A percentile compares a stretch with the other conserved stretches of the same genome.
These are phyloP conservation scores for Kandelia obovata DNA, from an alignment of 345 rosid species.

Conservation along the genomic window DNA sequence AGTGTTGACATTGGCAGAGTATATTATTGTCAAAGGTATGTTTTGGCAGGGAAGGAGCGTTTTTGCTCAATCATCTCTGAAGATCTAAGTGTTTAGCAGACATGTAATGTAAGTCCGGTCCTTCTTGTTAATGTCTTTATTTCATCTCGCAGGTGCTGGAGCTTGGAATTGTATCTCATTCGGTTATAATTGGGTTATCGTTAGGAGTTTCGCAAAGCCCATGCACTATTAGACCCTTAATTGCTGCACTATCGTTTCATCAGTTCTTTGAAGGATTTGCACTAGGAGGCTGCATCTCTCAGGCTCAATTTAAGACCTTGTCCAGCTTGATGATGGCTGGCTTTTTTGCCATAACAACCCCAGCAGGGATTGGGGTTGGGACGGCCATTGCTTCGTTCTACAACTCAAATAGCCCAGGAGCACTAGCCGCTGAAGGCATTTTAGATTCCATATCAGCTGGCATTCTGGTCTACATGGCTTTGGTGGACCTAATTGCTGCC, in stretches of 20 bases:
- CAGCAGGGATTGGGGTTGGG: slow-evolving; percentile 67
- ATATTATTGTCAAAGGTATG: too few relatives aligned
- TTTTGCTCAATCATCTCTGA: too few relatives aligned
- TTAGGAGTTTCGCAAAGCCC: slow-evolving; percentile 85
- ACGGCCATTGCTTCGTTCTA: slow-evolving; percentile 55
- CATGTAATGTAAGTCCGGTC: too few relatives aligned
- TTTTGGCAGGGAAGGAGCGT: too few relatives aligned
- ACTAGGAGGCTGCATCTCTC: slow-evolving; percentile 87
- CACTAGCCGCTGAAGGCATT: slow-evolving; percentile 69
- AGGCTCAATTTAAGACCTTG: slow-evolving; percentile 54
- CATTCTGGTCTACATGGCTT: slow-evolving; percentile 88
- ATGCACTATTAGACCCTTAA: slow-evolving; percentile 82
- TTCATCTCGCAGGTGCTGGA: slow-evolving; percentile 61
- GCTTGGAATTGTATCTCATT: slow-evolving; percentile 89
- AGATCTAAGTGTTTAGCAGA: too few relatives aligned
- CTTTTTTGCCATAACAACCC: slow-evolving; percentile 75
- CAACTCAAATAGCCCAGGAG: slow-evolving; percentile 54
- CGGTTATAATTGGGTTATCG: slow-evolving; percentile 83
- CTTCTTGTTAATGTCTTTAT: neutral
- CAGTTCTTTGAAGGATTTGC: slow-evolving; percentile 99
- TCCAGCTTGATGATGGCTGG: slow-evolving; percentile 65
- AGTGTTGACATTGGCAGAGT: too few relatives aligned
- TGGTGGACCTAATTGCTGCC: slow-evolving; percentile 87
- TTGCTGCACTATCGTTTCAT: slow-evolving; percentile 81
- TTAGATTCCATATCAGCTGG: slow-evolving; percentile 85